These are phyloP conservation scores for Sporothrix brunneoviolacea DNA, from an alignment of 2,329 filamentous ascomycete species.

Conservation along the genomic window DNA sequence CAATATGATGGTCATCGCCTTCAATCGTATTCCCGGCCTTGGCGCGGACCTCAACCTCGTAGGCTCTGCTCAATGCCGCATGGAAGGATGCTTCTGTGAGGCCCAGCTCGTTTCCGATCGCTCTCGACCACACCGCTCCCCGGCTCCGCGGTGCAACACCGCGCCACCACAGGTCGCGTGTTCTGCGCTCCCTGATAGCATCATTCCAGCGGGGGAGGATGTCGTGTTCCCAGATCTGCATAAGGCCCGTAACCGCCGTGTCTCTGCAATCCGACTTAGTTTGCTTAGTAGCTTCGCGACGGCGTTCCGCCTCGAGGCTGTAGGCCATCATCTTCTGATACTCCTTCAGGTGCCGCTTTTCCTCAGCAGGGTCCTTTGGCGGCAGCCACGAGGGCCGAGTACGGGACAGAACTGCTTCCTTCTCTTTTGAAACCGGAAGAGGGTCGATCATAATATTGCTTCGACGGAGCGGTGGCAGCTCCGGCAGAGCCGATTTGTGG, in stretches of 20 bases:
- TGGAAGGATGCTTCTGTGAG: slow-evolving; percentile 61
- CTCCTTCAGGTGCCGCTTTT: slow-evolving; percentile 78
- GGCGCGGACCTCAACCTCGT: slow-evolving; percentile 52
- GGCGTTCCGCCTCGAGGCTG: slow-evolving; percentile 53
- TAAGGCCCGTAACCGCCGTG: slow-evolving; percentile 45
- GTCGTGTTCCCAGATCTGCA: slow-evolving; percentile 67
- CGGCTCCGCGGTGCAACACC: slow-evolving; percentile 66
- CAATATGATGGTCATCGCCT: slow-evolving; percentile 49
- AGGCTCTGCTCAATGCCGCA: slow-evolving; percentile 62
- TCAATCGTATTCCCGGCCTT: slow-evolving; percentile 42
- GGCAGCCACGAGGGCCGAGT: slow-evolving; percentile 80
- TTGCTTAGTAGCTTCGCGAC: slow-evolving; percentile 46
- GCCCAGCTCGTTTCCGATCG: slow-evolving; percentile 67
- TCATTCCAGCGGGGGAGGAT: slow-evolving; percentile 70
- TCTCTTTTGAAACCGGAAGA: slow-evolving; percentile 76
- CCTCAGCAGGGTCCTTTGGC: slow-evolving; percentile 83
- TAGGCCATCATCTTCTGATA: slow-evolving; percentile 76
- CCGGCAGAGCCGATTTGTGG: slow-evolving; percentile 60
- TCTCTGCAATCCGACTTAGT: slow-evolving; percentile 49
- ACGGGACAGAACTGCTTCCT: slow-evolving; percentile 73
- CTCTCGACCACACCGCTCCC: slow-evolving; percentile 61
- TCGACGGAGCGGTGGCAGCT: slow-evolving; percentile 62
- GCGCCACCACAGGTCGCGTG: slow-evolving; percentile 75
- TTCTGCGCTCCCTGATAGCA: slow-evolving; percentile 61
- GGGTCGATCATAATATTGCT: slow-evolving; percentile 81